These are phyloP conservation scores for Megacollybia marginata DNA, from an alignment of 768 basidiomycete species.

Conservation along the genomic window DNA sequence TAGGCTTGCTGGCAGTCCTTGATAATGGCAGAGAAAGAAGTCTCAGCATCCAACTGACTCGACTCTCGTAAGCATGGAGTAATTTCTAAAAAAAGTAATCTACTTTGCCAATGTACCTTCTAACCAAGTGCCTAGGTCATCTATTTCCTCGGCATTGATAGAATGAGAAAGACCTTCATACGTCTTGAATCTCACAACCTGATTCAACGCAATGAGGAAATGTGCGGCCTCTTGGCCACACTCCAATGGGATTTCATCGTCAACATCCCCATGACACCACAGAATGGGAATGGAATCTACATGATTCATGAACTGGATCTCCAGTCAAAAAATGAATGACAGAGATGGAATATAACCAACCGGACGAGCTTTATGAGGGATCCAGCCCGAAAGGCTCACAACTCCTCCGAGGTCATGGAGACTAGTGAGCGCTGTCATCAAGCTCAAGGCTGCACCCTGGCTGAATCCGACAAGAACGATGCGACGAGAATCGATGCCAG, in stretches of 20 bases:
- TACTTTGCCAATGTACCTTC: slow-evolving; percentile 1
- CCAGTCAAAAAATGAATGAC: too few relatives aligned
- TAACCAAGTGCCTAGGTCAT: slow-evolving; percentile 23
- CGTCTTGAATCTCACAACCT: slow-evolving; percentile 14
- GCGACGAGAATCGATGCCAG: slow-evolving; percentile 25
- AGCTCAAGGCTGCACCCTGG: slow-evolving; percentile 32
- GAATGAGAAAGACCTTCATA: slow-evolving; percentile 27
- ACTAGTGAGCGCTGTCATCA: slow-evolving; percentile 31
- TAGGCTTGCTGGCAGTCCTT: too few relatives aligned
- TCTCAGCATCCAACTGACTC: too few relatives aligned
- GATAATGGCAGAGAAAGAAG: too few relatives aligned
- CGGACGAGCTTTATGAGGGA: slow-evolving; percentile 27
- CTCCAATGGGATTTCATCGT: slow-evolving; percentile 28
- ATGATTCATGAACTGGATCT: slow-evolving; percentile 2
- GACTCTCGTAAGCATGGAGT: too few relatives aligned
- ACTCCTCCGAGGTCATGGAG: slow-evolving; percentile 36
- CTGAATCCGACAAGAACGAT: slow-evolving; percentile 37
- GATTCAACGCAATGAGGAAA: slow-evolving; percentile 21
- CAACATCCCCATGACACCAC: slow-evolving; percentile 34
- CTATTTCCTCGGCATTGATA: slow-evolving; percentile 24
- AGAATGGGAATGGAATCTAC: slow-evolving; percentile 25
- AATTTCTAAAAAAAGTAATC: not conserved
- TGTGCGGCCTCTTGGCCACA: slow-evolving; percentile 23
- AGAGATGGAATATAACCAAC: slow-evolving; percentile 8
- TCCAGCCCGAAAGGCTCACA: slow-evolving; percentile 38